phyloP scores from a whole-genome alignment of 768 basidiomycete species.

The Pleurotus platypus region DNA sequence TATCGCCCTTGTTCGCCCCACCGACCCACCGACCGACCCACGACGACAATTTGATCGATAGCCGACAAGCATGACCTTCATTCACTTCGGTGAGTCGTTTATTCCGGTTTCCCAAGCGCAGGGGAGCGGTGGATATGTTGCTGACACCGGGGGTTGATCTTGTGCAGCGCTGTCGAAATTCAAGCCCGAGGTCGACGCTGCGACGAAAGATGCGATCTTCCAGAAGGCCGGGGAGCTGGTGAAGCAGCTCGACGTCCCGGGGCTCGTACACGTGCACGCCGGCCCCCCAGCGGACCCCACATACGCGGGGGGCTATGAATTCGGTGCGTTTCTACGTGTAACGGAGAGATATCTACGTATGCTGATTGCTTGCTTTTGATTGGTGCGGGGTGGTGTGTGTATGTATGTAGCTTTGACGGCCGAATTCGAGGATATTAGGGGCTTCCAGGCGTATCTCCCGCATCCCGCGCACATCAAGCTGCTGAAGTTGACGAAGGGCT shows the following conservation, averaged over 20 bases:
- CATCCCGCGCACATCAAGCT: background rate
- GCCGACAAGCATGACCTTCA: background rate
- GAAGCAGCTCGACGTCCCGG: background rate
- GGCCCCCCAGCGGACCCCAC: background rate
- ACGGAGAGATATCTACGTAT: background rate
- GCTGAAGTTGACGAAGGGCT: conserved; percentile 1
- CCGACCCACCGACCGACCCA: background rate
- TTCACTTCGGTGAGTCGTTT: conserved; percentile 1
- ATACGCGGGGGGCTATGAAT: background rate
- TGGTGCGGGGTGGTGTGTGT: background rate
- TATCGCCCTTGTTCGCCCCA: too few relatives aligned
- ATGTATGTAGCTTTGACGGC: background rate
- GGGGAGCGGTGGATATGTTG: too few relatives aligned
- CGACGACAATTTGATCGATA: background rate
- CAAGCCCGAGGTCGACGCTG: background rate
- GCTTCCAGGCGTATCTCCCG: conserved; percentile 4
- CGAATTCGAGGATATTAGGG: conserved; percentile 2
- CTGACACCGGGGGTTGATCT: too few relatives aligned
- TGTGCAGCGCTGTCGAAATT: conserved; percentile 1
- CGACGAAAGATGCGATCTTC: background rate
- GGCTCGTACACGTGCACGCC: background rate
- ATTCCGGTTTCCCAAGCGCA: background rate
- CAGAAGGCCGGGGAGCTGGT: background rate
- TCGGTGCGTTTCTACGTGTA: background rate
- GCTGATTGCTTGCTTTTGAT: background rate